Evolutionary conservation across 345 rosid species (phyloP).

Genomic region (Excoecaria agallocha): DNA sequence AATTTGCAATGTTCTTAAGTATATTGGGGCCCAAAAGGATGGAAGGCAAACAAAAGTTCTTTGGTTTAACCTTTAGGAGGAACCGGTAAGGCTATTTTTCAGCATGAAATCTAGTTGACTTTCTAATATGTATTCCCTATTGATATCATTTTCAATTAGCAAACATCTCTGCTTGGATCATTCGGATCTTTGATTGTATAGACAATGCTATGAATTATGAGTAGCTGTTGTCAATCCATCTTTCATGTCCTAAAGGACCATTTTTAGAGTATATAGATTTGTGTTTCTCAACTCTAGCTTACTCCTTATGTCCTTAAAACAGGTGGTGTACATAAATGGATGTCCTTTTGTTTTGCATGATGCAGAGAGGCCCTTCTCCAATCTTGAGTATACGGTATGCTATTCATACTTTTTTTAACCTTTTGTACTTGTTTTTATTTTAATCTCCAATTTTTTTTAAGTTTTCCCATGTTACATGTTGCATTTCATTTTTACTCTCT

Average conservation of each 20-base stretch:
- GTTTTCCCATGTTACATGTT: too few species aligned
- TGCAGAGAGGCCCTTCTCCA: too few species aligned
- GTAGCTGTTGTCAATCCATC: background rate
- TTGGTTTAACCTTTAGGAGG: conserved; percentile 96
- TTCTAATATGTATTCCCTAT: background rate
- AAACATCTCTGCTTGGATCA: background rate
- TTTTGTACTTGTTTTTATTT: too few species aligned
- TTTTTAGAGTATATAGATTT: background rate
- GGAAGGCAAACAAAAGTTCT: conserved; percentile 58
- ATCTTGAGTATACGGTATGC: too few species aligned
- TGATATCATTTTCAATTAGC: background rate
- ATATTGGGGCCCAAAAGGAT: too few species aligned
- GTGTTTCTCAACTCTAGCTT: conserved; percentile 11
- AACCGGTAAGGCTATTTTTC: conserved; percentile 56
- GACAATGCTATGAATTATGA: too few species aligned
- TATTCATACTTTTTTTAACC: too few species aligned
- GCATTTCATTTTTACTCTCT: too few species aligned
- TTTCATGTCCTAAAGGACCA: background rate
- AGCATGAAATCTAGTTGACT: background rate
- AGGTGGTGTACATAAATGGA: conserved; percentile 92
- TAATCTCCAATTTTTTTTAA: too few species aligned
- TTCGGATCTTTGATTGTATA: background rate
- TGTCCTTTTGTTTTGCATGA: conserved; percentile 97
- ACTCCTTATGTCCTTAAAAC: conserved; percentile 26
- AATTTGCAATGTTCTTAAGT: conserved; percentile 82